These are phyloP conservation scores for Epichloe uncinata DNA, from an alignment of 2,329 filamentous ascomycete genomes.

Conservation along the genomic window DNA sequence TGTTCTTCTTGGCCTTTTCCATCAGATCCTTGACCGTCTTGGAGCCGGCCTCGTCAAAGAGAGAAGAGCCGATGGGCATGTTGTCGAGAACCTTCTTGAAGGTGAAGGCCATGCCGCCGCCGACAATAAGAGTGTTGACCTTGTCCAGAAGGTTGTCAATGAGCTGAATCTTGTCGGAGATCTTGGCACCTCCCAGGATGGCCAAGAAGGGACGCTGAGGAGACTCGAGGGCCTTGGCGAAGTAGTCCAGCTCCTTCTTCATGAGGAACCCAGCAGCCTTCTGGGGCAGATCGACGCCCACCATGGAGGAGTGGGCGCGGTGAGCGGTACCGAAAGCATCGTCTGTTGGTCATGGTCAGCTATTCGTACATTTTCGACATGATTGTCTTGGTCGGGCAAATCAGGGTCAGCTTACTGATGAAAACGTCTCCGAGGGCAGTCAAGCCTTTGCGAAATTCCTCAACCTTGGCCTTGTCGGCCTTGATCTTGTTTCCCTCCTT, in stretches of 20 bases:
- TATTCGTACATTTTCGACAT: not conserved
- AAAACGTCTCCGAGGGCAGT: slow-evolving; percentile 92
- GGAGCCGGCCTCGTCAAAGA: slow-evolving; percentile 88
- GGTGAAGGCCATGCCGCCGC: slow-evolving; percentile 97
- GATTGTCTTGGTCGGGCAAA: not conserved
- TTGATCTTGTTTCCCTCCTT: slow-evolving; percentile 93
- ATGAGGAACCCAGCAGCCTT: slow-evolving; percentile 97
- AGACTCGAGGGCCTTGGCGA: slow-evolving; percentile 87
- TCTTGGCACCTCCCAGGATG: slow-evolving; percentile 95
- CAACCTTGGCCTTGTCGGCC: slow-evolving; percentile 87
- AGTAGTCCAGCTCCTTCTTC: slow-evolving; percentile 99
- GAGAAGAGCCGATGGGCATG: slow-evolving; percentile 76
- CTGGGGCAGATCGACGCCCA: slow-evolving; percentile 87
- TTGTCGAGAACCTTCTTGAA: slow-evolving; percentile 98
- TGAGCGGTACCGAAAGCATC: slow-evolving; percentile 98
- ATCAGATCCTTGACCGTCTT: slow-evolving; percentile 81
- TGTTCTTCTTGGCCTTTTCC: slow-evolving; percentile 93
- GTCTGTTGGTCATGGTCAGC: slow-evolving; percentile 39
- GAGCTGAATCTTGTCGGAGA: slow-evolving; percentile 98
- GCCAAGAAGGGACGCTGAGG: slow-evolving; percentile 94
- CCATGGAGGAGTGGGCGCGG: slow-evolving; percentile 98
- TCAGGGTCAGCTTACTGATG: slow-evolving; percentile 56
- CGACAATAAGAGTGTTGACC: slow-evolving; percentile 93
- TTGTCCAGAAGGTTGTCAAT: slow-evolving; percentile 98
- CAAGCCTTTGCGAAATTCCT: slow-evolving; percentile 86